These are phyloP conservation scores for Austroboletus novae-zelandiae DNA, from an alignment of 1,284 basidiomycete species.

Conservation along the genomic window DNA sequence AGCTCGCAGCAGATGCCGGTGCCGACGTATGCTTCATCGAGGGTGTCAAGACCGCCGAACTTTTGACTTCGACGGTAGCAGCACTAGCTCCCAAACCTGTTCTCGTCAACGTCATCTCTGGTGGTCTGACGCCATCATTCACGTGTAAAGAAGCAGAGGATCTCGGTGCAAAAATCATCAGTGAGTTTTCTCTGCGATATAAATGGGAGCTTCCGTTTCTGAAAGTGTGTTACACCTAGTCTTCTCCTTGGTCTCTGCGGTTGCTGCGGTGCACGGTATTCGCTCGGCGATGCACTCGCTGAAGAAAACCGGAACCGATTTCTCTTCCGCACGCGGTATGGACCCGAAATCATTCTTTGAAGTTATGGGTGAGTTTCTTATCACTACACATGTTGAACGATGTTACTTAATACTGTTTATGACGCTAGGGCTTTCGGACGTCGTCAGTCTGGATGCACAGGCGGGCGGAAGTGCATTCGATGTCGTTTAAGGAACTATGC, in stretches of 20 bases:
- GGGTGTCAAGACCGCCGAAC: conserved; percentile 69
- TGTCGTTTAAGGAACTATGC: conserved; percentile 35
- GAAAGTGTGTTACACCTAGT: conserved; percentile 35
- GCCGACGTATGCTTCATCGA: conserved; percentile 87
- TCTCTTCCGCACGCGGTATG: conserved; percentile 68
- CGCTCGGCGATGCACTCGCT: conserved; percentile 70
- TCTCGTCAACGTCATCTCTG: conserved; percentile 76
- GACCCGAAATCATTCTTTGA: conserved; percentile 75
- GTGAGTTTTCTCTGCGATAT: conserved; percentile 37
- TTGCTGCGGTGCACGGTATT: conserved; percentile 69
- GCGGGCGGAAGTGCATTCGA: conserved; percentile 62
- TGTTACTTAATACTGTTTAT: not conserved
- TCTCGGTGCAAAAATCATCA: conserved; percentile 74
- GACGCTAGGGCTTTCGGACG: conserved; percentile 49
- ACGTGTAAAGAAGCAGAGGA: conserved; percentile 65
- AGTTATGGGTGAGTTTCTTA: conserved; percentile 53
- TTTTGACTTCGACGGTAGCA: conserved; percentile 61
- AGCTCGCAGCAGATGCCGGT: conserved; percentile 70
- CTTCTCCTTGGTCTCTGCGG: conserved; percentile 68
- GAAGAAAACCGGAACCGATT: conserved; percentile 75
- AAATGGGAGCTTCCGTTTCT: not conserved
- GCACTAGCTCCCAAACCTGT: conserved; percentile 72
- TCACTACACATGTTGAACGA: not conserved
- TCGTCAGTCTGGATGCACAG: conserved; percentile 54
- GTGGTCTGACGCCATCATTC: conserved; percentile 72